Base-by-base conservation (phyloP, 495 filamentous ascomycete genomes). In the Hypoxylon cercidicola region DNA sequence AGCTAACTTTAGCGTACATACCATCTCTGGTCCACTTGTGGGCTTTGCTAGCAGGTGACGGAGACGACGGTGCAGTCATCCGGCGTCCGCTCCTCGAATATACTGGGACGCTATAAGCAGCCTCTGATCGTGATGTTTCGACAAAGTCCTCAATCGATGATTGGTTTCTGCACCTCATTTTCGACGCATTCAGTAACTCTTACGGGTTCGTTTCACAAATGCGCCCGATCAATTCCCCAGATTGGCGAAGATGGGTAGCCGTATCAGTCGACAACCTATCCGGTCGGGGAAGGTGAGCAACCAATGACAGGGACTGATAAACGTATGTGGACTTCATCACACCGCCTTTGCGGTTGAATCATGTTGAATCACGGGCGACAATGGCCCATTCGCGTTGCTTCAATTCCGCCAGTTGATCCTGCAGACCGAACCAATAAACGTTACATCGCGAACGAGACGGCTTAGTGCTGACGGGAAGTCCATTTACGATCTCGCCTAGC, bases 381-480 rank as follows among this genome's bases (percentile, higher is more conserved):
- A 35, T 46, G 43, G 48, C 18, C 62, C 49, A 41, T 30, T 59
- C 18, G 20, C 55, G 5, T 53, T 40, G 15, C 25, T 32, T 30
- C 34, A 16, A 16, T 50, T 51, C 49, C 62, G 56, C 51, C 25
- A 44, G 43, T 60, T 50, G 50, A 56, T 52, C 56, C 50, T 61
- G 51, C 49, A 34, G 39, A 19, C 37, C 54, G 21, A 16, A 25
- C 62, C 57, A 61, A 32, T 60, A 28, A 55, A 47, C 21, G 2
- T 20, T 41, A 21, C 46, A 21, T 45, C 32, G 47, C 53, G 49
- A 62, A 53, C 50, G 41, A 30, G 16, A 44, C 51, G 39, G 46
- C 41, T 39, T 63, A 68, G 60, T 68, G 60, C 65, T 68, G 61
- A 64, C 61, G 30, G 53, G 48, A 21, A 35, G 25, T 30, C 34